A percentile compares a stretch with the other conserved stretches of the same genome.
These are phyloP conservation scores for Taphrina pruni DNA, from an alignment of 1,139 yeast species.

Conservation along the genomic window DNA sequence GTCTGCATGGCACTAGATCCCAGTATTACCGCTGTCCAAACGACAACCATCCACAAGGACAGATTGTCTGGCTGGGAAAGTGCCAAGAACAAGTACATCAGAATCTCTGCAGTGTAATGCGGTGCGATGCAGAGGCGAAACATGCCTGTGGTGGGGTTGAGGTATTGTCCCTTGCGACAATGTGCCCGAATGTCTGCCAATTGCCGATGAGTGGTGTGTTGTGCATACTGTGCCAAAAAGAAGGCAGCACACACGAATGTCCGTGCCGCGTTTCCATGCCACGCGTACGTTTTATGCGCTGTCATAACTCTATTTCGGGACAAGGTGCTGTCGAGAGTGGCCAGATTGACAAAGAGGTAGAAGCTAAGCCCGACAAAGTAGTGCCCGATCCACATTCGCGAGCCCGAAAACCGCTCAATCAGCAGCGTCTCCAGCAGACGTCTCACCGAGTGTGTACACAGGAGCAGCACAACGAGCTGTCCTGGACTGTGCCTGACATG, in stretches of 20 bases:
- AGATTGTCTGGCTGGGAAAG: slow-evolving; percentile 25
- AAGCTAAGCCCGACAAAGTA: slow-evolving; percentile 75
- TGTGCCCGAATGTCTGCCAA: slow-evolving; percentile 58
- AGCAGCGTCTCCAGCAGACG: slow-evolving; percentile 66
- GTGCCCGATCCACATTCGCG: slow-evolving; percentile 76
- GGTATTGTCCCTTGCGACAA: slow-evolving; percentile 60
- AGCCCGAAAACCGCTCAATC: slow-evolving; percentile 58
- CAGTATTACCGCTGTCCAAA: slow-evolving; percentile 37
- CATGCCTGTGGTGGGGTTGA: slow-evolving; percentile 62
- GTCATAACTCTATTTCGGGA: background rate
- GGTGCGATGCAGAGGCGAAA: slow-evolving; percentile 69
- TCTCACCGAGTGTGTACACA: slow-evolving; percentile 66
- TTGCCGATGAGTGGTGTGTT: slow-evolving; percentile 64
- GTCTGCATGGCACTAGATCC: slow-evolving; percentile 34
- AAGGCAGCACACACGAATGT: slow-evolving; percentile 51
- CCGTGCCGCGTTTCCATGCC: background rate
- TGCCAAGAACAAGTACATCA: slow-evolving; percentile 61
- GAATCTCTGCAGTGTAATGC: slow-evolving; percentile 78
- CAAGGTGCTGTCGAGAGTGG: slow-evolving; percentile 38
- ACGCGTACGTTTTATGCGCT: background rate
- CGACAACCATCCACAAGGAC: slow-evolving; percentile 30
- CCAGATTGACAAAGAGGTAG: slow-evolving; percentile 57
- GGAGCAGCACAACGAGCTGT: slow-evolving; percentile 47
- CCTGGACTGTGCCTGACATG: background rate
- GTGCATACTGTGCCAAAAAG: slow-evolving; percentile 60